Evolutionary conservation across 1,284 basidiomycete genomes (phyloP), one percentile per base, ranked within the genome.

Genomic region (Sporisorium graminicola): DNA sequence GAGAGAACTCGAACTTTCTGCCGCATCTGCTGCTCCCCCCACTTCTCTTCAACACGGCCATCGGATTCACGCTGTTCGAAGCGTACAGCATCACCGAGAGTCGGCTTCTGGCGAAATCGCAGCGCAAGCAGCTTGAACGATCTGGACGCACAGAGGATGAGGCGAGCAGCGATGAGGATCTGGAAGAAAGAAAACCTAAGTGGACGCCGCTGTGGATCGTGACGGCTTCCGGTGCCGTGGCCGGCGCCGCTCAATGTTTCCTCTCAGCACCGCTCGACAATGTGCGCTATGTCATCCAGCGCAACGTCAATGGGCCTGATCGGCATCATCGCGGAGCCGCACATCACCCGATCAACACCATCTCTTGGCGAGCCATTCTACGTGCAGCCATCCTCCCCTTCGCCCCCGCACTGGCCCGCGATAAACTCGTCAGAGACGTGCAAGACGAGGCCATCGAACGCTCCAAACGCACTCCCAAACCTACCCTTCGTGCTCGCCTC

Each of bases 261-360:
- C 80, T 87, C 26, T 86, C 86, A 2, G 85, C 86, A 0, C 87
- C 87, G 0, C 80, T 87, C 16, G 86, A 87, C 74, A 87, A 87
- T 51, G 85, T 87, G 13, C 83, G 87, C 16, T 77, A 86, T 24
- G 79, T 87, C 20, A 75, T 87, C 5, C 80, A 82, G 61, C 72
- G 65, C 22, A 60, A 75, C 49, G 59, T 79, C 29, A 65, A 69
- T n/a, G 61, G 42, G 0, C 43, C 61, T 1, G 44, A 55, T 35
- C 31, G 57, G 37, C 50, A 63, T 46, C 55, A 35, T 22, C 53
- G 55, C 33, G 37, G 57, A 0, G 31, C 29, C 2, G 26, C 37
- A 27, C 42, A 57, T 2, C 40, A 55, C n/a, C 35, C 54, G n/a
- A 56, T 58, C 51, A 60, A 50, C 35, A 51, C 66, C 46, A 70